Conservation (phyloP, 805 yeast species). For the Komagataella ulmi region DNA sequence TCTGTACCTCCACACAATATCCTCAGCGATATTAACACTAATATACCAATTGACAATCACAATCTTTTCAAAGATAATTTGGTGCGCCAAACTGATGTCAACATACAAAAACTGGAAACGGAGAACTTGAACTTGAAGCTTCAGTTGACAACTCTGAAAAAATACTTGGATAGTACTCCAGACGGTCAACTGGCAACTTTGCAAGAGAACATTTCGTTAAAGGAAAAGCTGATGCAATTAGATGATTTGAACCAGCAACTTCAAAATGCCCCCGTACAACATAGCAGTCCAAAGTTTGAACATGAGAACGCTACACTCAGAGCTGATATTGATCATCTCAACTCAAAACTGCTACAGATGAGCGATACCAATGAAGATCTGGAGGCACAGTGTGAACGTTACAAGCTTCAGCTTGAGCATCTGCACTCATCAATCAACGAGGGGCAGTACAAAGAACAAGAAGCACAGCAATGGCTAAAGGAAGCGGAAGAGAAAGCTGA, state of each 20-base stretch:
- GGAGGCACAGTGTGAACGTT: not conserved
- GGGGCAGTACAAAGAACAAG: not conserved
- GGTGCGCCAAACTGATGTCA: not conserved
- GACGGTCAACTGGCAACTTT: not conserved
- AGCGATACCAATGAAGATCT: conserved; percentile 32
- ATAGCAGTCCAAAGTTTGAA: not conserved
- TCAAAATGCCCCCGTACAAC: not conserved
- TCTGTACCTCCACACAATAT: not conserved
- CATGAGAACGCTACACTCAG: not conserved
- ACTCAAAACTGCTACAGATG: conserved; percentile 40
- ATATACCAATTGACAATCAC: not conserved
- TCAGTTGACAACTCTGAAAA: not conserved
- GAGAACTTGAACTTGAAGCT: not conserved
- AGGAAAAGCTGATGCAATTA: not conserved
- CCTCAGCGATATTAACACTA: not conserved
- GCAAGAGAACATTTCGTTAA: not conserved
- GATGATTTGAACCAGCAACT: not conserved
- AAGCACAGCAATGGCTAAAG: not conserved
- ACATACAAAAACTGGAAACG: not conserved
- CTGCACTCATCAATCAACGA: not conserved
- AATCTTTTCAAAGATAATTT: not conserved
- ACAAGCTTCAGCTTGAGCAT: not conserved
- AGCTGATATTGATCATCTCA: conserved; percentile 18
- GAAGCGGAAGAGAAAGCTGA: not conserved
- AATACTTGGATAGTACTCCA: not conserved